Percentiles rank a stretch among this genome's conserved stretches.
Evolutionary conservation across 2,329 filamentous ascomycete species (phyloP).

Genomic region (Claviceps pazoutovae): DNA sequence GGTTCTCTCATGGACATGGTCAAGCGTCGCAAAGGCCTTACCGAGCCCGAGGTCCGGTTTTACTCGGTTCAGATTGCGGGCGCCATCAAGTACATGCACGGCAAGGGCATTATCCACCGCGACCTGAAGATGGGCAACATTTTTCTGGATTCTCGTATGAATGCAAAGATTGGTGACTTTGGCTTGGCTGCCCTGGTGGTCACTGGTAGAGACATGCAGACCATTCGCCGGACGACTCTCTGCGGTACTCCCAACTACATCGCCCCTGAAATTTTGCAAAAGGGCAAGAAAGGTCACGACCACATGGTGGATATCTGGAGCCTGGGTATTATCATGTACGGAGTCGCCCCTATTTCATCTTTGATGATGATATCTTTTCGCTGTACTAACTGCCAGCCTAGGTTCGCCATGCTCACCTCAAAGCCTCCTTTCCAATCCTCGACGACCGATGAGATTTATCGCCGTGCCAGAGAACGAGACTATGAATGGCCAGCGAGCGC

Average conservation of each 20-base stretch:
- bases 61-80: slow-evolving; percentile 92
- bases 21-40: slow-evolving; percentile 78
- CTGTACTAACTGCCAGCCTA: slow-evolving; percentile 18
- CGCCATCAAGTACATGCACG: slow-evolving; percentile 95
- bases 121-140: slow-evolving; percentile 98
- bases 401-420: slow-evolving; percentile 91
- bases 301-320: slow-evolving; percentile 99
- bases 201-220: slow-evolving; percentile 80
- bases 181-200: slow-evolving; percentile 84
- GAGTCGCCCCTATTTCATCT: not conserved
- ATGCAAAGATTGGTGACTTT: slow-evolving; percentile 96
- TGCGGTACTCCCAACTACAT: slow-evolving; percentile 98
- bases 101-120: slow-evolving; percentile 87
- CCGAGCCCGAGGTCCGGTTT: slow-evolving; percentile 83
- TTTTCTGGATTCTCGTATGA: slow-evolving; percentile 89
- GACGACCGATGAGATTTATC: slow-evolving; percentile 76
- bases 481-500: slow-evolving; percentile 66
- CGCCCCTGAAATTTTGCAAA: slow-evolving; percentile 88
- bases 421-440: slow-evolving; percentile 93
- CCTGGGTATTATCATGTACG: slow-evolving; percentile 87
- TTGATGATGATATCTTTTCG: not conserved
- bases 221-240: slow-evolving; percentile 73
- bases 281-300: slow-evolving; percentile 86
- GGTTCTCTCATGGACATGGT: slow-evolving; percentile 97
- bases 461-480: slow-evolving; percentile 52